A percentile compares a stretch with the other conserved stretches of the same genome.
phyloP scores from a whole-genome alignment of 2,329 filamentous ascomycete species.

The Aspergillus ochraceus region DNA sequence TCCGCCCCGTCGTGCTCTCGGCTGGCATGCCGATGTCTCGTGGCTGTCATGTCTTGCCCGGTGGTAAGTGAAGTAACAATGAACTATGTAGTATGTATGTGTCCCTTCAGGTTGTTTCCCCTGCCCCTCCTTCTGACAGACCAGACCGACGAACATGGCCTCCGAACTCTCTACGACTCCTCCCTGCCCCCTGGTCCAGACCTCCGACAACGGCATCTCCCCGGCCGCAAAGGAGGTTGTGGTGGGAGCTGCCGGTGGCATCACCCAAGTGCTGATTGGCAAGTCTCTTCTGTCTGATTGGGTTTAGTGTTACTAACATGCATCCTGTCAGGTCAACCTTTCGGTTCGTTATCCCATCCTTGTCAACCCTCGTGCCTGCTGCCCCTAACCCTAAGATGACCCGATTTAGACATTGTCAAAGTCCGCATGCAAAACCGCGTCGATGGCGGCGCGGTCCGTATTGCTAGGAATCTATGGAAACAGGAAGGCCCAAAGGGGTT shows the following conservation, averaged over 20 bases:
- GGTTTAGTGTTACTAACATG: not conserved
- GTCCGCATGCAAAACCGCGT: conserved; percentile 88
- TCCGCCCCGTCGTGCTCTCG: not conserved
- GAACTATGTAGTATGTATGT: too few species aligned
- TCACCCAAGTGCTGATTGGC: conserved; percentile 91
- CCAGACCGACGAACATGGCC: not conserved
- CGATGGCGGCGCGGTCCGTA: conserved; percentile 70
- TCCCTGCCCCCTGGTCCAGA: not conserved
- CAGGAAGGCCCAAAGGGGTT: conserved; percentile 85
- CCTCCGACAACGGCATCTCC: not conserved
- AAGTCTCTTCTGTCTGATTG: conserved; percentile 34
- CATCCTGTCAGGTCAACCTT: not conserved
- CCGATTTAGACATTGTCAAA: conserved; percentile 86
- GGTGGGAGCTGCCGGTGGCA: conserved; percentile 74
- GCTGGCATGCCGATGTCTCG: not conserved
- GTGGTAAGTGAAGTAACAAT: too few species aligned
- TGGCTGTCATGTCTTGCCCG: too few species aligned
- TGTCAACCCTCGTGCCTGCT: not conserved
- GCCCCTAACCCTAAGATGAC: conserved; percentile 42
- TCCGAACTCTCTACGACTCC: not conserved
- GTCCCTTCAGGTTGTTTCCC: too few species aligned
- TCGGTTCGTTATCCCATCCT: not conserved
- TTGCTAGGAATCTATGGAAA: conserved; percentile 75
- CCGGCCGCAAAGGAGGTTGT: conserved; percentile 4
- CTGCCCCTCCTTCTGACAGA: too few species aligned